A percentile compares a stretch with the other conserved stretches of the same genome.
These are phyloP conservation scores for Massariosphaeria phaeospora DNA, from an alignment of 495 filamentous ascomycete genomes.

Conservation along the genomic window DNA sequence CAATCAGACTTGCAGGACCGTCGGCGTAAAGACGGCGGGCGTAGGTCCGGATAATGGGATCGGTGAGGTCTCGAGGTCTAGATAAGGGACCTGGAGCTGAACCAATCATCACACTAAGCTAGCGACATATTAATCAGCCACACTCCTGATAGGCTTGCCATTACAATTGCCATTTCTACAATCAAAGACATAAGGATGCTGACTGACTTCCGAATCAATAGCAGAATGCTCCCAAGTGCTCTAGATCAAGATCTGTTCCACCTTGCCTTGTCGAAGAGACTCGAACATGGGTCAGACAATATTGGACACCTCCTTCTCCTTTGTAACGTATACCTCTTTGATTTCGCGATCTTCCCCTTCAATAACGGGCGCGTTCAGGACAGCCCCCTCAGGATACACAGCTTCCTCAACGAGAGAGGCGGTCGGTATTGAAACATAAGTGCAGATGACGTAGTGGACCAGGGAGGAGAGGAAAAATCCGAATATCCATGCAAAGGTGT, in stretches of 20 bases:
- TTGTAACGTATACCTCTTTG: slow-evolving; percentile 21
- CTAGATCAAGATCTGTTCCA: too few species aligned
- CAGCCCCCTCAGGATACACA: slow-evolving; percentile 42
- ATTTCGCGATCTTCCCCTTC: slow-evolving; percentile 22
- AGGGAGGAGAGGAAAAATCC: slow-evolving; percentile 39
- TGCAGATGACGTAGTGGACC: slow-evolving; percentile 42
- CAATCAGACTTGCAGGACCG: too few species aligned
- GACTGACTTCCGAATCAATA: not conserved
- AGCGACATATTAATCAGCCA: slow-evolving; percentile 18
- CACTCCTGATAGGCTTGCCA: slow-evolving; percentile 11
- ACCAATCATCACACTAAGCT: slow-evolving; percentile 8
- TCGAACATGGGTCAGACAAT: slow-evolving; percentile 8
- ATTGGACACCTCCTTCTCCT: slow-evolving; percentile 23
- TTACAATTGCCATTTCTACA: not conserved
- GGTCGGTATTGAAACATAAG: slow-evolving; percentile 39
- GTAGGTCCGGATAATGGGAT: slow-evolving; percentile 1
- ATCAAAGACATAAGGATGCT: too few species aligned
- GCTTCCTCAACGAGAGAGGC: slow-evolving; percentile 41
- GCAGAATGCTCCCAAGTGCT: not conserved
- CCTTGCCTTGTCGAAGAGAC: too few species aligned
- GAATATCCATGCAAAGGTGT: slow-evolving; percentile 42
- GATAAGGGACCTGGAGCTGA: slow-evolving; percentile 7
- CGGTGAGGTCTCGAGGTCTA: not conserved
- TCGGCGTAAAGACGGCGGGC: slow-evolving; percentile 6
- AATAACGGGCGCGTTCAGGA: slow-evolving; percentile 31